Evolutionary conservation across 352 stramenopile species (phyloP), one percentile per base, ranked within the genome.

Genomic region (Phytopythium helicoides): DNA sequence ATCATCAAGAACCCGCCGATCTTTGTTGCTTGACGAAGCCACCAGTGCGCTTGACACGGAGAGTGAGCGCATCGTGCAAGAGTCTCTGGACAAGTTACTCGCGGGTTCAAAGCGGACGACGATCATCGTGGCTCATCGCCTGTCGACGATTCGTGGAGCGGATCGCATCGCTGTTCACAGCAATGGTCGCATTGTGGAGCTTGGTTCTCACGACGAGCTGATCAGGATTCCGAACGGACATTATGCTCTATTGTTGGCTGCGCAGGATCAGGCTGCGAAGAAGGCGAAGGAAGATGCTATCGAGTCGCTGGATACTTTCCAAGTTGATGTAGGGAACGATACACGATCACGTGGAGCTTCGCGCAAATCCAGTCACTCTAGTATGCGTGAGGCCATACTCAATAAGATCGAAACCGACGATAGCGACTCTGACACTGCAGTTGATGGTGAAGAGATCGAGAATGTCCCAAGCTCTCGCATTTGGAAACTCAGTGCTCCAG

Each of bases 141-240:
- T 98, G 10, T 88, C 73, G 38, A 98, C 87, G 0, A 81, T 97
- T 50, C 81, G 88, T 49, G 83, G 96, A 73, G 92, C 88, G 0
- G 68, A 94, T 62, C 60, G 76, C 3, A 31, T 54, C 36, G 36
- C 14, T 15, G 14, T 40, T 15, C 36, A 40, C 11, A 3, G 15
- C 15, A 9, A 40, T 18, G 36, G 34, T 21, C 15, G 15, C 36
- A 40, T 99, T 21, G 81, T 96, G 3, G 95, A 99, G 62, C 58
- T 88, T 12, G 96, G 96, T 6, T 97, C 81, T 9, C 96, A 99
- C 62, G 73, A 89, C 4, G 83, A 98, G 44, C 70, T 99, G 18
- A 66, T 98, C 51, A 22, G 38, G 21, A 65, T 82, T 22, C 18
- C 56, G 0, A 39, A 71, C 35, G 77, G 77, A 1, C 60, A 73